phyloP scores from a whole-genome alignment of 495 filamentous ascomycete genomes.

The Hypoxylon trugodes region DNA sequence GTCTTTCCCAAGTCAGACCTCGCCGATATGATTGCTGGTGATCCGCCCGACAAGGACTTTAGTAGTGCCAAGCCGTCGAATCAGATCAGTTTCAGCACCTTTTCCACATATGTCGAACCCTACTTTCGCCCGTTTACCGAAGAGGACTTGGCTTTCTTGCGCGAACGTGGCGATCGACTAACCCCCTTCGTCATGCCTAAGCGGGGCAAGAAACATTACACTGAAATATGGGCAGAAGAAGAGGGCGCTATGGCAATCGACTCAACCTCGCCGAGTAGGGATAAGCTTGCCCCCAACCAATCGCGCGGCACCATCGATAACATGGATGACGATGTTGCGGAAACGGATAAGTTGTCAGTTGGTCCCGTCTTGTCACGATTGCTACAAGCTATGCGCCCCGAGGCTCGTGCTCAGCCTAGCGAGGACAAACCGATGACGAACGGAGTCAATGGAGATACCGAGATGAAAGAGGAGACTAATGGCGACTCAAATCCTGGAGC shows the following conservation, averaged over 20 bases:
- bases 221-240: constrained; percentile 91
- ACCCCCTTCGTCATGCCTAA: constrained; percentile 86
- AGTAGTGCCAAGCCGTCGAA: constrained; percentile 92
- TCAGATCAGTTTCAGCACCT: constrained; percentile 91
- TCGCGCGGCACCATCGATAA: constrained; percentile 83
- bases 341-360: constrained; percentile 89
- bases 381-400: constrained; percentile 81
- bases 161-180: constrained; percentile 85
- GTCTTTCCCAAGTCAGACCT: constrained; percentile 83
- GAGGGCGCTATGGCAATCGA: constrained; percentile 80
- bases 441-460: constrained; percentile 64
- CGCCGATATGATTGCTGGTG: constrained; percentile 82
- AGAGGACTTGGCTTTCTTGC: constrained; percentile 92
- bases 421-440: constrained; percentile 66
- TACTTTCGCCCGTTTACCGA: constrained; percentile 91
- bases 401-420: constrained; percentile 70
- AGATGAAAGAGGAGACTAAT: constrained; percentile 60
- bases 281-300: constrained; percentile 79
- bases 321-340: constrained; percentile 82
- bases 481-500: constrained; percentile 52
- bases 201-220: constrained; percentile 85
- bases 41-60: constrained; percentile 91
- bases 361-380: constrained; percentile 87
- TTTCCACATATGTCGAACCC: constrained; percentile 85
- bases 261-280: constrained; percentile 61